Evolutionary conservation across 805 yeast species (phyloP), one percentile per base, ranked within the genome.

Genomic region (Myxozyma melibiosi): DNA sequence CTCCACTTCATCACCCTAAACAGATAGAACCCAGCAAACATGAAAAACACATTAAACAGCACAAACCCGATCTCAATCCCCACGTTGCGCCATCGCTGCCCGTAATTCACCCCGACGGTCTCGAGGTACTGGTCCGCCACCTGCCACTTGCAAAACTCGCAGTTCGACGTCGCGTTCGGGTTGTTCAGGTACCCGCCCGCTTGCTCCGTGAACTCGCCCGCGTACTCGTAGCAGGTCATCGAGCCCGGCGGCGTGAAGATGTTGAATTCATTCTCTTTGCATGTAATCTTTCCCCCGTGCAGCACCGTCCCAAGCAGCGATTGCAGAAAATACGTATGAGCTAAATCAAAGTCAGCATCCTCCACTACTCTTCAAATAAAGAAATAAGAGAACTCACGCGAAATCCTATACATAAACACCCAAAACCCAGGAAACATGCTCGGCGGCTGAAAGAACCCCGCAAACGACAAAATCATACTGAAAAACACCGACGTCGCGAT

Each of bases 341-440:
- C 75, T 28, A 69, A 71, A 24, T 72, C 75, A 43, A 83, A 73
- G 60, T 41, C 20, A n/a, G 2, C 39, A 4, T 4, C 2, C 14
- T 30, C 37, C 30, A 47, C 28, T 66, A 67, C 6, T 61, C 63
- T 48, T 82, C 83, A 55, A 82, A 80, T 48, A 75, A 77, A 1
- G 65, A 61, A 9, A 79, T 67, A 37, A 83, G 61, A 0, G 64
- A 63, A 2, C 61, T 60, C 61, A 76, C 76, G 94, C 27, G 88
- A 84, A 16, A 77, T 78, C 64, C 85, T 80, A 80, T 87, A 84
- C 90, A 88, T 86, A 70, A 85, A 88, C 43, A 80, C 82, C 95
- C 95, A 88, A 75, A 88, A 88, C 0, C 88, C 84, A 7, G 95
- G 94, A 84, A 87, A 79, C 51, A 76, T 72, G 24, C 14, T 8